Percentiles rank a stretch among this genome's conserved stretches.
Conservation (phyloP, 1,139 yeast genomes). For the Lodderomyces oxycetoniae region DNA sequence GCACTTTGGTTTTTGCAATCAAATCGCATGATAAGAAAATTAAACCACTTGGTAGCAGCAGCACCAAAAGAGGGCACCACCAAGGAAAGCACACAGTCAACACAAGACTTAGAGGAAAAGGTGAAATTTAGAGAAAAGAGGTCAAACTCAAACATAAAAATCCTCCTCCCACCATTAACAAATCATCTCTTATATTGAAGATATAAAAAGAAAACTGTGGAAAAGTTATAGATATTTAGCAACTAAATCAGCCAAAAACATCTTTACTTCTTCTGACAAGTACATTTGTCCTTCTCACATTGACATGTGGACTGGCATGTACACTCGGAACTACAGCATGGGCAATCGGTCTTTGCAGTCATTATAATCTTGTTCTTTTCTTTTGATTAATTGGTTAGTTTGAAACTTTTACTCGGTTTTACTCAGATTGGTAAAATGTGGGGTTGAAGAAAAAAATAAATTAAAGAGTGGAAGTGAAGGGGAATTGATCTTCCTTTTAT, state of each 20-base stretch:
- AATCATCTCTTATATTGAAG: neutral
- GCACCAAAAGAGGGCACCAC: no score
- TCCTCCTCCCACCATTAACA: no score
- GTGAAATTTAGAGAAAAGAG: neutral
- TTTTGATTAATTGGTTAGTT: neutral
- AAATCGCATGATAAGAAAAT: no score
- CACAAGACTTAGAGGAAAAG: no score
- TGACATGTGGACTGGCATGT: slow-evolving; percentile 4
- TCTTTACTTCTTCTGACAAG: slow-evolving; percentile 5
- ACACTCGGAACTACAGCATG: slow-evolving; percentile 4
- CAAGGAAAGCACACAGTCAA: no score
- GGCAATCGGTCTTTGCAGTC: slow-evolving; percentile 4
- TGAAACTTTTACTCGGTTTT: no score
- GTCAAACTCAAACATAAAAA: neutral
- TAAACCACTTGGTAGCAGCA: no score
- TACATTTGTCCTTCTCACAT: slow-evolving; percentile 5
- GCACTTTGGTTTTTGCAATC: no score
- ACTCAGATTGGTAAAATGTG: no score
- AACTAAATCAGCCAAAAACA: neutral
- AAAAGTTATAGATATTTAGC: neutral
- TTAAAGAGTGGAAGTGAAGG: no score
- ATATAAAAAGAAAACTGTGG: neutral
- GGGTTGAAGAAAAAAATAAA: no score
- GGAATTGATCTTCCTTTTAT: no score
- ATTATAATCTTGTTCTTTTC: slow-evolving; percentile 1